Conservation (phyloP, 2,329 filamentous ascomycete species). For the Colletotrichum musae region DNA sequence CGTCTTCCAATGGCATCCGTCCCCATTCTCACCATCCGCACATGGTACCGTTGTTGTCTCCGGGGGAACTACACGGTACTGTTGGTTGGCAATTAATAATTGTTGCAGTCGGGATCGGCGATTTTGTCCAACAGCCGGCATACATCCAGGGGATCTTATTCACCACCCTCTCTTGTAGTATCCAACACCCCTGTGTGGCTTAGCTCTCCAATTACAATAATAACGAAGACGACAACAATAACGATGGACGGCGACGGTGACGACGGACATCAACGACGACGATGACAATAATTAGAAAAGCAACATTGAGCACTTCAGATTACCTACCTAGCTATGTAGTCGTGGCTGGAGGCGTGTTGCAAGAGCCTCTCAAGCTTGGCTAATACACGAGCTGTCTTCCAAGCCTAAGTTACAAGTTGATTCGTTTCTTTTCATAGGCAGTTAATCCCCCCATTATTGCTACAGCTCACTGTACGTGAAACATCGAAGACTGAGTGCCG, state of each 20-base stretch:
- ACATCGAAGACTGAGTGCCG: background rate
- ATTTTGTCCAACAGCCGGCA: background rate
- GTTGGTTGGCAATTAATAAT: slow-evolving; percentile 2
- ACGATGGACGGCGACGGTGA: no score
- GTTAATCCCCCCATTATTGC: slow-evolving; percentile 3
- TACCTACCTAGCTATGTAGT: no score
- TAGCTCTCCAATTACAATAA: no score
- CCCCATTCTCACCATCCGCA: slow-evolving; percentile 39
- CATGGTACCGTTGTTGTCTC: slow-evolving; percentile 23
- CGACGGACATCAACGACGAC: no score
- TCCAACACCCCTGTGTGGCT: no score
- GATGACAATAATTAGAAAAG: no score
- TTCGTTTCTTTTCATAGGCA: slow-evolving; percentile 14
- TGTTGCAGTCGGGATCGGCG: slow-evolving; percentile 3
- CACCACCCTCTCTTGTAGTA: no score
- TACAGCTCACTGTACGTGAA: slow-evolving; percentile 21
- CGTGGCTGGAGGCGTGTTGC: no score
- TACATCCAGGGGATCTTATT: background rate
- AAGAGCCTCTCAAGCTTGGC: background rate
- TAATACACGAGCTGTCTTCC: background rate
- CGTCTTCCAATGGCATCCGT: slow-evolving; percentile 54
- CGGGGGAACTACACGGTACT: slow-evolving; percentile 20
- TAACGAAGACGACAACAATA: no score
- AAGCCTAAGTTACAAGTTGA: background rate
- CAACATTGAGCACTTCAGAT: no score